Base-by-base conservation (phyloP, 2,329 filamentous ascomycete genomes). In the Neobulgaria alba region DNA sequence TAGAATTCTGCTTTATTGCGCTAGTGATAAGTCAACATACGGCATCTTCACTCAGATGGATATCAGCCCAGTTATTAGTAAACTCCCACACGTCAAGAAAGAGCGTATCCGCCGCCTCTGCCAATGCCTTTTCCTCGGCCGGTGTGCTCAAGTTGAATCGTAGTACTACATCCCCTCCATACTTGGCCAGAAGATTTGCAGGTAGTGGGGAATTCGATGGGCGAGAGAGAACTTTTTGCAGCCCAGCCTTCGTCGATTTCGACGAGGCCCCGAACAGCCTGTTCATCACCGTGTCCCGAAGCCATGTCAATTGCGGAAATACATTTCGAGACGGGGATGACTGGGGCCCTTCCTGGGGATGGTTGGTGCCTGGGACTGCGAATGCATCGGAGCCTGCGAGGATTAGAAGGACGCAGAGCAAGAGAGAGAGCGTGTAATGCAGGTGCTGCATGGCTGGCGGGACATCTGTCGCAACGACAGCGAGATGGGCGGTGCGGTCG, bases 61-160 rank as follows among this genome's bases (percentile, higher is more conserved):
- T 80, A 60, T 98, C 92, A 18, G 92, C 85, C 69, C 83, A 92
- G 45, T 85, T 75, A 14, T 79, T 69, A 4, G 81, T 84, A 52
- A 85, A 87, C 16, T 85, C 82, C 92, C 92, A 98, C 2, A 96
- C 75, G 58, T 98, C 92, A 31, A 96, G 69, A 53, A 92, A 82
- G 17, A 95, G 72, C 14, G 78, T 76, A 46, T 83, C 73, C 1
- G 80, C 72, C 3, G 86, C 87, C 42, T 83, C 74, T n/a, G 79
- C 73, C 41, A 95, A 67, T 1, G 81, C 81, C 23, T 66, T 63
- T 43, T 85, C 80, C 57, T 94, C 85, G 15, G 78, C 71, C 3
- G 70, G 62, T 18, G 74, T 79, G 46, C 73, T 79, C 41, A 95
- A 67, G 56, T 83, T 86, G 71, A 96, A 95, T 29, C 92, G 80